Conservation (phyloP, 192 early-diverging fungal species). For the Oehlia diaphana region DNA sequence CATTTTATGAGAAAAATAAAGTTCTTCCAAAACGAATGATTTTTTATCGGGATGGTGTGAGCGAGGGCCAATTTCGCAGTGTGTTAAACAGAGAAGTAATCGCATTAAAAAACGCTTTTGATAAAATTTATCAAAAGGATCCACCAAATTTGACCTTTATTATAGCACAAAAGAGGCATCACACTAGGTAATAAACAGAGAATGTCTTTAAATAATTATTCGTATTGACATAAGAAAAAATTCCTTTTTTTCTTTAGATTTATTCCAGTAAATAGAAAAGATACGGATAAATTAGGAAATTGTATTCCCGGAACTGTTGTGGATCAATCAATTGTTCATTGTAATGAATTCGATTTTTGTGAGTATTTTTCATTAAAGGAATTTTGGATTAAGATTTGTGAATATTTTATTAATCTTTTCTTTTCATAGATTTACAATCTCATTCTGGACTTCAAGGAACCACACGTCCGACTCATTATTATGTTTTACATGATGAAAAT, state of each 20-base stretch:
- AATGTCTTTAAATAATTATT: neutral
- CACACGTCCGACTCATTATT: slow-evolving; percentile 87
- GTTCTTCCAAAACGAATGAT: slow-evolving; percentile 68
- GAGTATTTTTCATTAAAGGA: neutral
- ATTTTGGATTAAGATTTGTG: neutral
- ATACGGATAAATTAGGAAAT: slow-evolving; percentile 75
- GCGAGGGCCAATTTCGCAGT: slow-evolving; percentile 65
- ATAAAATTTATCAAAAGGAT: slow-evolving; percentile 38
- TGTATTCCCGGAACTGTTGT: slow-evolving; percentile 59
- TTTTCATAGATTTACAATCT: slow-evolving; percentile 62
- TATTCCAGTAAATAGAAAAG: slow-evolving; percentile 58
- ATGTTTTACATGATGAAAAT: slow-evolving; percentile 83
- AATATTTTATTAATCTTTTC: neutral
- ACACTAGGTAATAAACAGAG: slow-evolving; percentile 55
- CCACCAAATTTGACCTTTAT: slow-evolving; percentile 80
- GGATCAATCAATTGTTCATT: slow-evolving; percentile 9
- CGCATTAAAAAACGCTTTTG: slow-evolving; percentile 2
- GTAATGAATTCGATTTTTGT: slow-evolving; percentile 26
- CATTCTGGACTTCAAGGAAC: slow-evolving; percentile 92
- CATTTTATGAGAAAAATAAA: slow-evolving; percentile 62
- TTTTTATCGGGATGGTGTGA: slow-evolving; percentile 87
- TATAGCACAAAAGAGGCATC: slow-evolving; percentile 88
- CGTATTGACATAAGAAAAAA: neutral
- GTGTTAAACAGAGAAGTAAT: slow-evolving; percentile 35
- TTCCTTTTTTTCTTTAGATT: slow-evolving; percentile 39